Conservation (phyloP, 495 filamentous ascomycete species). For the Beverwykella pulmonaria region DNA sequence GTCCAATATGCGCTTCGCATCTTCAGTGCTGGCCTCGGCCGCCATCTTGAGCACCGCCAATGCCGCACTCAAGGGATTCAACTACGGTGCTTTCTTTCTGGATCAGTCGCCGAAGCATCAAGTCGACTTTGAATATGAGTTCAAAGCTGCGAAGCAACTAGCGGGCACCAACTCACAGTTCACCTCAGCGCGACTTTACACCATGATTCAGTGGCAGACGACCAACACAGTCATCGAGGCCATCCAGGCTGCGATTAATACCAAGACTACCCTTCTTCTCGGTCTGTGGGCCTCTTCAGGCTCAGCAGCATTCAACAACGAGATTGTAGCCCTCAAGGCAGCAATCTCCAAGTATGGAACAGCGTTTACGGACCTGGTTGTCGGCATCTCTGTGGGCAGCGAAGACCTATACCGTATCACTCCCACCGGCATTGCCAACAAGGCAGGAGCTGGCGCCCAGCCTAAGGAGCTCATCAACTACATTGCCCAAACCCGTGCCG, state of each 20-base stretch:
- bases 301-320: constrained; percentile 62
- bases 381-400: constrained; percentile 86
- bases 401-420: constrained; percentile 89
- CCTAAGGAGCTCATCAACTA: constrained; percentile 63
- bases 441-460: constrained; percentile 60
- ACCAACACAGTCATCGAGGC: constrained; percentile 63
- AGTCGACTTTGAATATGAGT: constrained; percentile 69
- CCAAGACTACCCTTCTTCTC: constrained; percentile 71
- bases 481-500: constrained; percentile 64
- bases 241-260: constrained; percentile 78
- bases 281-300: constrained; percentile 78
- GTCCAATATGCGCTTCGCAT: constrained; percentile 28
- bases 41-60: constrained; percentile 31
- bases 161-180: constrained; percentile 68
- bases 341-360: constrained; percentile 66
- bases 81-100: constrained; percentile 68
- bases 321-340: constrained; percentile 66
- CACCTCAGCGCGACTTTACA: constrained; percentile 70
- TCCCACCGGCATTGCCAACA: constrained; percentile 54
- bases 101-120: constrained; percentile 65
- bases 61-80: constrained; percentile 68
- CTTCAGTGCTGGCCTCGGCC: constrained; percentile 35
- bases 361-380: constrained; percentile 64
- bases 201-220: constrained; percentile 63
- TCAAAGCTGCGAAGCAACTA: constrained; percentile 69